These are phyloP conservation scores for Citrus reticulata DNA, from an alignment of 345 rosid species.

Conservation along the genomic window DNA sequence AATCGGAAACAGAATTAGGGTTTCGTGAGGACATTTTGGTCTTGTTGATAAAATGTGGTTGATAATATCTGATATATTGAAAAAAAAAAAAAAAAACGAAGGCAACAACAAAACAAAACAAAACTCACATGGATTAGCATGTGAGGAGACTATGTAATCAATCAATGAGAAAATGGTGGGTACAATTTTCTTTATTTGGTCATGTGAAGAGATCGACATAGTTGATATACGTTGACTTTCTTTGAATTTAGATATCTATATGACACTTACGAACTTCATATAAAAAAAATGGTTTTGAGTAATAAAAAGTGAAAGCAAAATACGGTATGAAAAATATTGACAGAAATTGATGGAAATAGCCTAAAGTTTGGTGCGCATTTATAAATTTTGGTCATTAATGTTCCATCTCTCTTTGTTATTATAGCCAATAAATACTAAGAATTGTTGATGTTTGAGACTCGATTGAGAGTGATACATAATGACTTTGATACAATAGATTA, in stretches of 20 bases:
- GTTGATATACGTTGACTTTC: not conserved
- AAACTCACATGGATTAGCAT: conserved; percentile 6
- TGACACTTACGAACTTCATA: not conserved
- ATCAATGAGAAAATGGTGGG: conserved; percentile 9
- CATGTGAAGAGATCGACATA: conserved; percentile 5
- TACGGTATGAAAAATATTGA: not conserved
- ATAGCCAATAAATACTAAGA: no score
- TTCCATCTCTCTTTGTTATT: not conserved
- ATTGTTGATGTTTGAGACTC: no score
- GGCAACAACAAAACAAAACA: not conserved
- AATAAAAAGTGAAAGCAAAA: not conserved
- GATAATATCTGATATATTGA: not conserved
- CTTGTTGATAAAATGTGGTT: not conserved
- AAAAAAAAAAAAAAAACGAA: no score
- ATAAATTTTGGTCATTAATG: not conserved
- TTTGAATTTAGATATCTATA: no score
- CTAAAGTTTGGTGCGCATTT: not conserved
- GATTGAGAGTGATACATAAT: no score
- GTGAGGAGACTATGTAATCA: not conserved
- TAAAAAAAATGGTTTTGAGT: not conserved
- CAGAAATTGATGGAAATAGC: not conserved
- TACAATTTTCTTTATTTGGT: conserved; percentile 2
- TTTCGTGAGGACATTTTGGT: not conserved
- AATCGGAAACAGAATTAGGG: not conserved
- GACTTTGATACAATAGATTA: no score